Evolutionary conservation across 1,284 basidiomycete species (phyloP).

Genomic region (Boletus smithii): DNA sequence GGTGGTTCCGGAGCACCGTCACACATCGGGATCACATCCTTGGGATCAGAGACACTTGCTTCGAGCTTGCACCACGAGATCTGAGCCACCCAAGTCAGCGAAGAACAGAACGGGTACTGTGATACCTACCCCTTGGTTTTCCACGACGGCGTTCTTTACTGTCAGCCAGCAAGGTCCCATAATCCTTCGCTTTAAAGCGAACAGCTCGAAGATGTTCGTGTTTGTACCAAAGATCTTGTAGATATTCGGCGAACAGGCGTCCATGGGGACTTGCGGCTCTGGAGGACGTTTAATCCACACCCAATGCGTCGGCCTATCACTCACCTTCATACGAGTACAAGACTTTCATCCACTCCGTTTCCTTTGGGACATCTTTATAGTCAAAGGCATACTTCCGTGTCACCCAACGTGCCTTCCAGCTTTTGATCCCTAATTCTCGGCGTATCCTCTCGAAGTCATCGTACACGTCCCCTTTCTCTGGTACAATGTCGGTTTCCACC

Average conservation of each 20-base stretch:
- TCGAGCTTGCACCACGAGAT: constrained; percentile 96
- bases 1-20: constrained; percentile 83
- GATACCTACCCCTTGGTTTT: constrained; percentile 70
- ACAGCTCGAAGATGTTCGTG: constrained; percentile 89
- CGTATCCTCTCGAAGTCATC: constrained; percentile 83
- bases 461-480: constrained; percentile 70
- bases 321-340: constrained; percentile 80
- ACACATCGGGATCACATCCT: constrained; percentile 81
- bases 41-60: constrained; percentile 81
- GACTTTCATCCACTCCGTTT: constrained; percentile 88
- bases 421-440: constrained; percentile 71
- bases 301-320: constrained; percentile 18
- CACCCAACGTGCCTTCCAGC: constrained; percentile 82
- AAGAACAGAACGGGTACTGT: not conserved
- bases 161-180: constrained; percentile 99
- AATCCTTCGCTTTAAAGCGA: constrained; percentile 95
- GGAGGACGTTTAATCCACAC: constrained; percentile 1
- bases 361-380: constrained; percentile 76
- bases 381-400: constrained; percentile 94
- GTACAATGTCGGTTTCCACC: constrained; percentile 75
- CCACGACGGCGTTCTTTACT: constrained; percentile 71
- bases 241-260: constrained; percentile 81
- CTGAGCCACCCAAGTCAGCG: constrained; percentile 38
- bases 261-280: constrained; percentile 66
- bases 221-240: constrained; percentile 89